Evolutionary conservation across 768 basidiomycete genomes (phyloP).

Genomic region (Tylopilus balloui): DNA sequence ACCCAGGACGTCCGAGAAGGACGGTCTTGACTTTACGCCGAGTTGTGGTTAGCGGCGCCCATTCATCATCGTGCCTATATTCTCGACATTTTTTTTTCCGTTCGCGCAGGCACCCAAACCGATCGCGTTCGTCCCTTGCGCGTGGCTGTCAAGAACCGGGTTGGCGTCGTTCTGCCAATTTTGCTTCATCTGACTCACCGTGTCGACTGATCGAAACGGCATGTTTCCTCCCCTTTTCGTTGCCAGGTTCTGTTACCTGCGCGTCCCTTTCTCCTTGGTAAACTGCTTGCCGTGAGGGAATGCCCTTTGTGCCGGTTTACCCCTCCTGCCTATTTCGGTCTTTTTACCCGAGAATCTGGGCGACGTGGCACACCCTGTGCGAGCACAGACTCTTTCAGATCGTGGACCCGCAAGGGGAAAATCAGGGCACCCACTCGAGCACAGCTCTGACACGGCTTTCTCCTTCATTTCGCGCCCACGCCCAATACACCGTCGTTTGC

Average conservation of each 20-base stretch:
- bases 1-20: conserved; percentile 12
- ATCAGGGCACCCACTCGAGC: conserved; percentile 25
- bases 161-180: conserved; percentile 4
- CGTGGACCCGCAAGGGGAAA: conserved; percentile 21
- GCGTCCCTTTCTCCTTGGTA: conserved; percentile 20
- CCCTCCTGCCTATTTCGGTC: conserved; percentile 24
- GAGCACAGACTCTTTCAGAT: conserved; percentile 19
- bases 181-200: conserved; percentile 5
- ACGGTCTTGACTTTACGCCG: conserved; percentile 10
- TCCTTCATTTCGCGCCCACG: conserved; percentile 5
- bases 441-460: conserved; percentile 21
- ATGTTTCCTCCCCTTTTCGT: conserved; percentile 8
- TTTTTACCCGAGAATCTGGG: conserved; percentile 23
- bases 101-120: conserved; percentile 1
- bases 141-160: conserved; percentile 2
- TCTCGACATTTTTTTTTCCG: background rate
- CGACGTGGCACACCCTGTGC: conserved; percentile 26
- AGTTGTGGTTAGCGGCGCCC: conserved; percentile 6
- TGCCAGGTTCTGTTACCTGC: conserved; percentile 10
- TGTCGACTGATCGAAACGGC: conserved; percentile 11
- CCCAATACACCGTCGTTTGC: conserved; percentile 10
- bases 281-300: conserved; percentile 25
- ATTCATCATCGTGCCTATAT: conserved; percentile 3
- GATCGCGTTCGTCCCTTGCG: background rate
- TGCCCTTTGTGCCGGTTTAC: conserved; percentile 28